Evolutionary conservation across 2,329 filamentous ascomycete genomes (phyloP).

Genomic region (Talaromyces sp.): DNA sequence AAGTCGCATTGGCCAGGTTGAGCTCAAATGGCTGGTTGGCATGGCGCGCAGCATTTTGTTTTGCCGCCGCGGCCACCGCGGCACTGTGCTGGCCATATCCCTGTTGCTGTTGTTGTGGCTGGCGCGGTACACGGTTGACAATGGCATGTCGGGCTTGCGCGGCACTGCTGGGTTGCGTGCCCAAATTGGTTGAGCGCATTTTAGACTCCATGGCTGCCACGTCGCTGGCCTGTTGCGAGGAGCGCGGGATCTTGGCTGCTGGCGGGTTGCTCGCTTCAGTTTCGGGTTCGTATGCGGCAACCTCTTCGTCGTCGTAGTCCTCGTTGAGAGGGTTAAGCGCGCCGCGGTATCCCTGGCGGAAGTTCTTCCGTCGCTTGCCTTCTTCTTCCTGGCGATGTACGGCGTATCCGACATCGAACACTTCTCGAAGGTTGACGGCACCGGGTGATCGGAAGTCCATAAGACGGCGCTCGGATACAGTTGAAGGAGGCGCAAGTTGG

Average conservation of each 20-base stretch:
- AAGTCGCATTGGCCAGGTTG: conserved; percentile 81
- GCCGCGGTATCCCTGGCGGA: conserved; percentile 63
- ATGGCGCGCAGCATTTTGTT: conserved; percentile 67
- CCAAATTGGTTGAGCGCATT: conserved; percentile 75
- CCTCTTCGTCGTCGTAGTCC: conserved; percentile 56
- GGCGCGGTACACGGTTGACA: conserved; percentile 37
- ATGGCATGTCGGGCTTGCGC: conserved; percentile 53
- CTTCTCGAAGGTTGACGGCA: conserved; percentile 89
- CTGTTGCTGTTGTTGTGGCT: conserved; percentile 37
- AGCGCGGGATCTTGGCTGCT: conserved; percentile 59
- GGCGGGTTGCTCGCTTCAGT: conserved; percentile 40
- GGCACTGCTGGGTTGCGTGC: conserved; percentile 51
- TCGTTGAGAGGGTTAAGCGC: conserved; percentile 60
- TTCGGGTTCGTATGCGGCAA: conserved; percentile 44
- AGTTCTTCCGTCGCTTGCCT: conserved; percentile 80
- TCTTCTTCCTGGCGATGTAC: conserved; percentile 97
- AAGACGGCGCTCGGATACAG: conserved; percentile 53
- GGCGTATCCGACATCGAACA: conserved; percentile 97
- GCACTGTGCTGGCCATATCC: conserved; percentile 90
- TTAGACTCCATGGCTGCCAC: conserved; percentile 77
- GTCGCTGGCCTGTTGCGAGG: conserved; percentile 48
- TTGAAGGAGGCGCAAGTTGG: conserved; percentile 44
- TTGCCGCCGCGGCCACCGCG: conserved; percentile 74
- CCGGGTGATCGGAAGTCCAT: conserved; percentile 94
- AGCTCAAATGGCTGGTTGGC: conserved; percentile 85